Evolutionary conservation across 169 alveolate genomes (phyloP).

Genomic region (Haemoproteus tartakovskyi): DNA sequence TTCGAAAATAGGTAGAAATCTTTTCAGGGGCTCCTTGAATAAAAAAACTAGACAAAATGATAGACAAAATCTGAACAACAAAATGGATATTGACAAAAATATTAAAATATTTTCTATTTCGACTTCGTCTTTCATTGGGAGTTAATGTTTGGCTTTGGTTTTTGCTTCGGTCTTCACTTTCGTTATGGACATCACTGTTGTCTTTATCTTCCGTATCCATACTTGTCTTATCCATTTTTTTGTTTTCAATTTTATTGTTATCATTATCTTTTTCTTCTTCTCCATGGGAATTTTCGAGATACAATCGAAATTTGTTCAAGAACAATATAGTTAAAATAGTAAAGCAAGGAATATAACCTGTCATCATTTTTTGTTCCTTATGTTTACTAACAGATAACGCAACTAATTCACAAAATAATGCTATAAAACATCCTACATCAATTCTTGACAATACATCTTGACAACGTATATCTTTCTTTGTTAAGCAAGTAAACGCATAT

Average conservation of each 20-base stretch:
- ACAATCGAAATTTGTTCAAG: neutral
- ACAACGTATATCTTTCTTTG: neutral
- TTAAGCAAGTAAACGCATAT: neutral
- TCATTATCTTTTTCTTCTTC: neutral
- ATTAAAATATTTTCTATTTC: too few relatives aligned
- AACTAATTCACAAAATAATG: constrained; percentile 21
- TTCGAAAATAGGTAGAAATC: constrained; percentile 26
- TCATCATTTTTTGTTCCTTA: constrained; percentile 43
- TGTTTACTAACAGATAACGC: constrained; percentile 35
- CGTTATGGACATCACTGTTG: too few relatives aligned
- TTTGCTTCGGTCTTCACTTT: too few relatives aligned
- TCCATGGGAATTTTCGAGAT: neutral
- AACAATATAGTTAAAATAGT: constrained; percentile 1
- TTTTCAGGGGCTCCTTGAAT: constrained; percentile 61
- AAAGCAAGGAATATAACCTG: constrained; percentile 24
- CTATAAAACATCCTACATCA: constrained; percentile 10
- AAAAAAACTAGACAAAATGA: too few relatives aligned
- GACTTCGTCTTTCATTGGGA: too few relatives aligned
- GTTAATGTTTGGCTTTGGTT: too few relatives aligned
- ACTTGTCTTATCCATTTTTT: neutral
- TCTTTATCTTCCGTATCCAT: too few relatives aligned
- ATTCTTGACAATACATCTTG: neutral
- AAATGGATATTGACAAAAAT: constrained; percentile 29
- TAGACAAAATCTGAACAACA: too few relatives aligned
- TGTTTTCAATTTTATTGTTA: neutral